Conservation (phyloP, 2,329 filamentous ascomycete species). For the Hysterium pulicare region DNA sequence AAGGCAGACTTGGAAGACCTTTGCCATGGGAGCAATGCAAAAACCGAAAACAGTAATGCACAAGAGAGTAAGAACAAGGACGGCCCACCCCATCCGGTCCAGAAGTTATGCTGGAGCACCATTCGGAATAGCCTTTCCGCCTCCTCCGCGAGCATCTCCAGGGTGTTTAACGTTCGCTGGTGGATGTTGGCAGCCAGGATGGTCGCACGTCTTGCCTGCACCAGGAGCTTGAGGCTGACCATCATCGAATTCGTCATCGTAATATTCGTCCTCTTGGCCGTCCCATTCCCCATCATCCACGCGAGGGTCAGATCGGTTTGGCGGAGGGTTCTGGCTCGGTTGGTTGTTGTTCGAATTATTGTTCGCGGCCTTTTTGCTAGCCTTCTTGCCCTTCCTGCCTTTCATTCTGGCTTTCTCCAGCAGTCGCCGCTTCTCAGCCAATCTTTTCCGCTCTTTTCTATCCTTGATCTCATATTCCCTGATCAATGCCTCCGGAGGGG, state of each 20-base stretch:
- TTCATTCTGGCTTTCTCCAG: constrained; percentile 94
- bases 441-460: constrained; percentile 73
- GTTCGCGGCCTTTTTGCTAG: constrained; percentile 55
- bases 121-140: constrained; percentile 21
- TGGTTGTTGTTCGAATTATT: constrained; percentile 32
- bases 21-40: constrained; percentile 23
- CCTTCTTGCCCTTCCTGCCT: constrained; percentile 83
- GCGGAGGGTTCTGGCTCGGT: constrained; percentile 27
- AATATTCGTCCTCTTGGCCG: constrained; percentile 34
- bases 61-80: constrained; percentile 34
- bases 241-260: constrained; percentile 36
- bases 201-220: constrained; percentile 23
- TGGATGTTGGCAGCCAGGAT: constrained; percentile 29
- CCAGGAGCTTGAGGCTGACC: constrained; percentile 14
- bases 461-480: constrained; percentile 94
- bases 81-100: constrained; percentile 40
- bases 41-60: constrained; percentile 25
- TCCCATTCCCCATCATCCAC: constrained; percentile 30
- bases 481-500: constrained; percentile 78
- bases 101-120: constrained; percentile 24
- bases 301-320: constrained; percentile 29
- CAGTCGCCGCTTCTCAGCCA: constrained; percentile 80
- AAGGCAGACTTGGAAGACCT: constrained; percentile 7
- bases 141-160: constrained; percentile 21
- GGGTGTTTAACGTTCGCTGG: constrained; percentile 20